phyloP scores from a whole-genome alignment of 2,329 filamentous ascomycete genomes.

The Aspergillus vadensis region DNA sequence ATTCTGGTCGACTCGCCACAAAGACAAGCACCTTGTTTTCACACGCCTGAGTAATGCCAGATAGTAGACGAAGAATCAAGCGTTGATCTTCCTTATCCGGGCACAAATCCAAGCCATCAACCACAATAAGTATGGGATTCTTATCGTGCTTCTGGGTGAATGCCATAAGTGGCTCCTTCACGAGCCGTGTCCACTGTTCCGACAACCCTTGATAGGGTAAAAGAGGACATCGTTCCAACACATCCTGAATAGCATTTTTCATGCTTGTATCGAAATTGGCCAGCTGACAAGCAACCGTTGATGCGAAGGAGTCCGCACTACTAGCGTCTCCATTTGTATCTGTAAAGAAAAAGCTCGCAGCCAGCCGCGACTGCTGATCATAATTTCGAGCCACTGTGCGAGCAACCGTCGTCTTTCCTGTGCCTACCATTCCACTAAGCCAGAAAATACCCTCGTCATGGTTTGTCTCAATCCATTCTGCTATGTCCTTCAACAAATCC shows the following conservation, averaged over 20 bases:
- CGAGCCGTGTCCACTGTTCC: not conserved
- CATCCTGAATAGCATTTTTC: not conserved
- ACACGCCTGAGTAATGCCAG: no score
- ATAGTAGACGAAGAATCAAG: not conserved
- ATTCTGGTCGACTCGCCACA: not conserved
- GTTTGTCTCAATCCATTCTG: not conserved
- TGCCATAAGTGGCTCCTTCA: not conserved
- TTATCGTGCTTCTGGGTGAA: not conserved
- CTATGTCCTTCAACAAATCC: not conserved
- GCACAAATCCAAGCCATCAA: not conserved
- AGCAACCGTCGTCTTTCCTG: not conserved
- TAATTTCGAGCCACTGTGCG: not conserved
- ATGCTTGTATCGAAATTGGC: not conserved
- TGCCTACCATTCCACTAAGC: not conserved
- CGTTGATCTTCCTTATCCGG: not conserved
- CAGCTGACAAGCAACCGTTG: not conserved
- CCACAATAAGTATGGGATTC: not conserved
- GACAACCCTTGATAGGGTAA: not conserved
- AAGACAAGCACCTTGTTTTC: not conserved
- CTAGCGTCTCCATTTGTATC: not conserved
- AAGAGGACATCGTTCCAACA: not conserved
- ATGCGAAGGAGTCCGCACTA: not conserved
- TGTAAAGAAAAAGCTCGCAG: not conserved
- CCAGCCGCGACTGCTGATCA: not conserved
- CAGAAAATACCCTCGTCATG: not conserved